Percentiles rank a stretch among this genome's conserved stretches.
Evolutionary conservation across 495 filamentous ascomycete genomes (phyloP).

Genomic region (Aspergillus homomorphus): DNA sequence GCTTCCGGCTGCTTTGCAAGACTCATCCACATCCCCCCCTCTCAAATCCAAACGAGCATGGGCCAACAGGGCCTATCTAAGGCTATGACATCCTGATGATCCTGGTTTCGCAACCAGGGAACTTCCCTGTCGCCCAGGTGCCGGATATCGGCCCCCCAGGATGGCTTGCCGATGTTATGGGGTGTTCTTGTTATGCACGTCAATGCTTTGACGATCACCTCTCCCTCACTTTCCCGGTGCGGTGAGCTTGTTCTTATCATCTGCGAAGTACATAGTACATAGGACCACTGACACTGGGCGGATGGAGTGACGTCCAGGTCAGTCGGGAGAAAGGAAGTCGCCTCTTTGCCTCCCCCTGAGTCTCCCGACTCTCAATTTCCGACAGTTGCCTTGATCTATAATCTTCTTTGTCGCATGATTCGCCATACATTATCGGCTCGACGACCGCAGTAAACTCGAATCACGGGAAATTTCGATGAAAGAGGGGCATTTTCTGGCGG

Average conservation of each 20-base stretch:
- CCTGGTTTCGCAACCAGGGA: not conserved
- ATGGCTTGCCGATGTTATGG: not conserved
- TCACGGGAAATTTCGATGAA: conserved; percentile 11
- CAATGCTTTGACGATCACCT: not conserved
- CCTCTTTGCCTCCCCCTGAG: not conserved
- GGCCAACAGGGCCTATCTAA: not conserved
- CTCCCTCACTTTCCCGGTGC: not conserved
- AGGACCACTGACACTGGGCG: no score
- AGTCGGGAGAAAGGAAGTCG: not conserved
- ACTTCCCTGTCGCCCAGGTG: not conserved
- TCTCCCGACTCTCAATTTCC: not conserved
- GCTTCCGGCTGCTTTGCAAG: no score
- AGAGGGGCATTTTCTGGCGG: conserved; percentile 24
- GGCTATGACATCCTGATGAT: not conserved
- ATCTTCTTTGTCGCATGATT: not conserved
- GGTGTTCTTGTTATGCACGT: not conserved
- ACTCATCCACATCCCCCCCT: not conserved
- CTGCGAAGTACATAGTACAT: no score
- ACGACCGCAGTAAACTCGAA: conserved; percentile 4
- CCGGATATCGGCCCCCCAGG: not conserved
- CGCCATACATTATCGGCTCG: not conserved
- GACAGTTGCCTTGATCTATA: not conserved
- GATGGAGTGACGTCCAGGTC: not conserved
- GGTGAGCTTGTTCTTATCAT: not conserved
- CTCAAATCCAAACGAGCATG: not conserved